Conservation (phyloP, 495 filamentous ascomycete species). For the Penicillium daleae region DNA sequence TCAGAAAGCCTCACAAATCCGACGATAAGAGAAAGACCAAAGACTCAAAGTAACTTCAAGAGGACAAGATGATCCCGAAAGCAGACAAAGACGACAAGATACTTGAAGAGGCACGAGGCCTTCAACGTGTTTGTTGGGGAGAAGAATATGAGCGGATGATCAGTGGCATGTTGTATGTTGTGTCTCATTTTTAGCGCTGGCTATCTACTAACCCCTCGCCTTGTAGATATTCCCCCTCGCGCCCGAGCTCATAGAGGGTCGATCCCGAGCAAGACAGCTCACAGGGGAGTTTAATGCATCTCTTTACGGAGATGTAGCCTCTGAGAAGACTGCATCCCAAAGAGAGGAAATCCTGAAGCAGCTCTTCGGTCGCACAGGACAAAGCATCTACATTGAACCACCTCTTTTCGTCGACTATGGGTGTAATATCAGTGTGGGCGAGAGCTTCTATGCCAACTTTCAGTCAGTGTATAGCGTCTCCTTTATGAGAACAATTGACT, state of each 20-base stretch:
- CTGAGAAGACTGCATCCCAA: background rate
- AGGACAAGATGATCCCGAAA: background rate
- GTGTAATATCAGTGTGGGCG: constrained; percentile 30
- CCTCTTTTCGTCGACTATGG: constrained; percentile 10
- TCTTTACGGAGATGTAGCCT: background rate
- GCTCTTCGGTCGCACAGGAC: constrained; percentile 8
- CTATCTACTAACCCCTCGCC: too few relatives aligned
- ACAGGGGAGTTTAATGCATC: constrained; percentile 10
- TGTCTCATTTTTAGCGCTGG: background rate
- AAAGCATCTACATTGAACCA: constrained; percentile 11
- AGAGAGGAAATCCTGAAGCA: constrained; percentile 3
- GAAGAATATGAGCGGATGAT: constrained; percentile 56
- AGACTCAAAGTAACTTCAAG: background rate
- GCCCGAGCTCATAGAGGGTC: constrained; percentile 12
- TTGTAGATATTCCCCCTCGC: constrained; percentile 6
- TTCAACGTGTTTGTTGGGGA: constrained; percentile 16
- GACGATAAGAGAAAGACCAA: background rate
- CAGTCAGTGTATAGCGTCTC: constrained; percentile 31
- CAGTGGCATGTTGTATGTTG: constrained; percentile 51
- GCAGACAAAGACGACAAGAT: background rate
- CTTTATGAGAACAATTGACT: background rate
- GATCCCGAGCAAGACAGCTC: constrained; percentile 14
- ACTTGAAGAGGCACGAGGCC: background rate
- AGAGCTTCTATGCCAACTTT: constrained; percentile 50
- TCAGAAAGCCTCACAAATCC: background rate